A percentile compares a stretch with the other conserved stretches of the same genome.
phyloP scores from a whole-genome alignment of 495 filamentous ascomycete genomes.

The Hypoxylon lienhwacheense region DNA sequence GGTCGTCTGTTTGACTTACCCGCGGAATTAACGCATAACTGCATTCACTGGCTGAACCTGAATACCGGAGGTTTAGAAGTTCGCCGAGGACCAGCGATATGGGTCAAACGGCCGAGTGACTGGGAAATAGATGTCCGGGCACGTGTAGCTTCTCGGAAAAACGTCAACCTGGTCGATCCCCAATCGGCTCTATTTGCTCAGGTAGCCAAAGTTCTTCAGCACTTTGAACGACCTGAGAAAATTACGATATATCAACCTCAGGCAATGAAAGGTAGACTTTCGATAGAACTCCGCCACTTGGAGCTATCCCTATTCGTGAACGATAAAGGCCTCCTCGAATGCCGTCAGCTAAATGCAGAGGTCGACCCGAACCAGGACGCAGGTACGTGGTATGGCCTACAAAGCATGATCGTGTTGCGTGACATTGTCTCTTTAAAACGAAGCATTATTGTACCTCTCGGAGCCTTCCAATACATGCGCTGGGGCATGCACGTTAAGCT shows the following conservation, averaged over 20 bases:
- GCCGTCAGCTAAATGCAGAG: slow-evolving; percentile 42
- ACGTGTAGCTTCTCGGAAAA: slow-evolving; percentile 24
- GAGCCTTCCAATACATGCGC: slow-evolving; percentile 14
- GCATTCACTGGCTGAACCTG: slow-evolving; percentile 63
- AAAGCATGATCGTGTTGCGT: slow-evolving; percentile 50
- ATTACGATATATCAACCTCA: slow-evolving; percentile 43
- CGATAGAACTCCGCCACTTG: slow-evolving; percentile 41
- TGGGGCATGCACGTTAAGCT: slow-evolving; percentile 42
- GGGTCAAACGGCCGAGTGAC: slow-evolving; percentile 39
- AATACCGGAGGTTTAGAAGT: slow-evolving; percentile 52
- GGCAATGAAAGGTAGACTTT: slow-evolving; percentile 17
- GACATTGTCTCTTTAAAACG: slow-evolving; percentile 36
- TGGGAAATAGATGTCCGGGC: slow-evolving; percentile 38
- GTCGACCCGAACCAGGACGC: slow-evolving; percentile 56
- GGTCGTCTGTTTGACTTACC: slow-evolving; percentile 52
- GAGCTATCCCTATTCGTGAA: slow-evolving; percentile 48
- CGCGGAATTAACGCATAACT: slow-evolving; percentile 47
- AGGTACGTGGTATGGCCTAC: slow-evolving; percentile 56
- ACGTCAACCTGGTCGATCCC: slow-evolving; percentile 34
- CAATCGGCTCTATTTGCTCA: slow-evolving; percentile 32
- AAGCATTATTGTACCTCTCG: slow-evolving; percentile 47
- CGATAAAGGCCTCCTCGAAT: slow-evolving; percentile 44
- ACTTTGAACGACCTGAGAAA: slow-evolving; percentile 39
- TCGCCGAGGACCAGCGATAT: slow-evolving; percentile 47
- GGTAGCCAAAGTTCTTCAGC: slow-evolving; percentile 41